These are phyloP conservation scores for Podosphaera xanthii DNA, from an alignment of 2,329 filamentous ascomycete species.

Conservation along the genomic window DNA sequence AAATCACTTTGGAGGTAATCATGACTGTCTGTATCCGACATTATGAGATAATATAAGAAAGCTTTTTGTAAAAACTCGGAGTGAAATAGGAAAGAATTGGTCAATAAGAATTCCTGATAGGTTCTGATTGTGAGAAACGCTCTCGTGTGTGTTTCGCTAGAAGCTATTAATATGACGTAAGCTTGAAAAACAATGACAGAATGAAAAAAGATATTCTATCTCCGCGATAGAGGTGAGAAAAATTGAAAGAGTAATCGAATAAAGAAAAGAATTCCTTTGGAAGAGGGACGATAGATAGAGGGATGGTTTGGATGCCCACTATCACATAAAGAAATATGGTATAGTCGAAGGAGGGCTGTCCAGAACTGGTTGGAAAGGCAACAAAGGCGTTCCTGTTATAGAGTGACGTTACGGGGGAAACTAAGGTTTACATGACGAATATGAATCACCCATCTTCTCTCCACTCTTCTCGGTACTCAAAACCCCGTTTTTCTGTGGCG, in stretches of 20 bases:
- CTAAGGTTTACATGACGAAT: no score
- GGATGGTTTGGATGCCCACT: not conserved
- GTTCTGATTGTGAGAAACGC: not conserved
- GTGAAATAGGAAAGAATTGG: not conserved
- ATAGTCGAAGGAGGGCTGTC: not conserved
- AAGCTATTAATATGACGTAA: not conserved
- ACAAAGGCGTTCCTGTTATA: not conserved
- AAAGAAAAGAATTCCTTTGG: not conserved
- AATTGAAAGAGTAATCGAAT: not conserved
- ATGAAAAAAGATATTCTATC: not conserved
- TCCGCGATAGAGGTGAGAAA: no score
- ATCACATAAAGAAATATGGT: not conserved
- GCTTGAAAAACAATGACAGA: not conserved
- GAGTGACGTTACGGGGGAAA: not conserved
- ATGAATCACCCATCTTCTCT: no score
- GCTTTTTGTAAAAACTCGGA: not conserved
- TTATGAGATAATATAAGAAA: slow-evolving; percentile 13
- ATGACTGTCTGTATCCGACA: slow-evolving; percentile 41
- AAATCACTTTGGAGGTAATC: slow-evolving; percentile 77
- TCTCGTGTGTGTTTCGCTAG: not conserved
- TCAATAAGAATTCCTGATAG: not conserved
- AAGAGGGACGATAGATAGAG: not conserved
- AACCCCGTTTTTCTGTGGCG: no score
- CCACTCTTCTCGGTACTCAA: no score
- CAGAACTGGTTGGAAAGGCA: not conserved